Evolutionary conservation across 805 yeast species (phyloP), one percentile per base, ranked within the genome.

Genomic region (Ogataea henricii): DNA sequence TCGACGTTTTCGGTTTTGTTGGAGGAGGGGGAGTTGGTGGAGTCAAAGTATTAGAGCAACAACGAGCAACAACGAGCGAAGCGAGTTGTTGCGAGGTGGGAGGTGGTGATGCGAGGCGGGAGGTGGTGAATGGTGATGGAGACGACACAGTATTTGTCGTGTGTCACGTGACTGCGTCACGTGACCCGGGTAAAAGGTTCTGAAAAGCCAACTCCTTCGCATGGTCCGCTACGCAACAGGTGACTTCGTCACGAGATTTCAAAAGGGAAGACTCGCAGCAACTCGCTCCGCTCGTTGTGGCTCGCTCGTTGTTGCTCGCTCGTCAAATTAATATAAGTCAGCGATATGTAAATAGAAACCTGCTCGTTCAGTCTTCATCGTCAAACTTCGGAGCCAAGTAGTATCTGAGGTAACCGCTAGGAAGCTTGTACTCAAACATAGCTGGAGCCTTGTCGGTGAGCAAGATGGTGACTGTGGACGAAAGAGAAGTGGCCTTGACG

Each of bases 311-410:
- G 27, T 10, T 25, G 9, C 10, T 25, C 7, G 9, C 10, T 25
- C 10, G 27, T 25, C 10, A 7, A 30, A 30, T 39, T 38, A 27
- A 26, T 38, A 27, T 38, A 38, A 38, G 40, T 22, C 40, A 37
- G 29, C 40, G 26, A 16, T 35, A 23, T 30, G 34, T 30, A 30
- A 30, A 30, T n/a, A 30, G 27, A n/a, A 23, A 23, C 16, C 26
- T 29, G 23, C 36, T 46, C 42, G 43, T 25, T 64, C 72, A 81
- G 56, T 87, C 94, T 55, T 88, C 96, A 55, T 91, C 98, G 56
- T 87, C 96, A 67, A 94, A 89, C 78, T 94, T 92, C 51, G 99
- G 99, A 59, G 99, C 99, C 68, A 94, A 79, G 80, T 88, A 94
- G 81, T 87, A 94, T 68, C 96, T 85, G 68, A 94, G 76, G 71